A percentile compares a stretch with the other conserved stretches of the same genome.
phyloP scores from a whole-genome alignment of 208 protist genomes.

The Crithidia sp. region DNA sequence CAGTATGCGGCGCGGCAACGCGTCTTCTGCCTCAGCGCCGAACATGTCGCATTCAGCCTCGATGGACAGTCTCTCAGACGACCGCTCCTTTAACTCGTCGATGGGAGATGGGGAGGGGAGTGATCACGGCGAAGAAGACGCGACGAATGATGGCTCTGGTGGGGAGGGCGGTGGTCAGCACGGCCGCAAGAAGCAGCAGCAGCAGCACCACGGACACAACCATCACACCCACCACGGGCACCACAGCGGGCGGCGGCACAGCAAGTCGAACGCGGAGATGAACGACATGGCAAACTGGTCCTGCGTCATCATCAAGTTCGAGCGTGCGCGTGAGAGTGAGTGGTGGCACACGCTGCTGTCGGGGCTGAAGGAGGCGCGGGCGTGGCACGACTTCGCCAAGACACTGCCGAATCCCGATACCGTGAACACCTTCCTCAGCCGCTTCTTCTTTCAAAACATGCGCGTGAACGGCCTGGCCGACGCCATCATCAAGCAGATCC shows the following conservation, averaged over 20 bases:
- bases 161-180: background rate
- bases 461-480: slow-evolving; percentile 50
- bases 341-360: slow-evolving; percentile 67
- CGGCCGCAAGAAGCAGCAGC: background rate
- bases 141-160: background rate
- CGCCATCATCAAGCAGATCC: slow-evolving; percentile 53
- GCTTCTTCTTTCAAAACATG: slow-evolving; percentile 86
- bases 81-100: slow-evolving; percentile 1
- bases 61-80: slow-evolving; percentile 4
- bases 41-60: background rate
- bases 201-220: background rate
- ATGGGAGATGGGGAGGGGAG: slow-evolving; percentile 1
- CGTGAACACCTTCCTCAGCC: slow-evolving; percentile 73
- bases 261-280: background rate
- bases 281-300: slow-evolving; percentile 43
- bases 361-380: slow-evolving; percentile 51
- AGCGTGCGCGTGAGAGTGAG: slow-evolving; percentile 63
- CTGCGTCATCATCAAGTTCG: slow-evolving; percentile 65
- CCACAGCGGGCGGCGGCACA: background rate
- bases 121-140: background rate
- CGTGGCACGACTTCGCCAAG: slow-evolving; percentile 68
- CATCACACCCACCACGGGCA: background rate
- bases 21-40: background rate
- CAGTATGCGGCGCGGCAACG: slow-evolving; percentile 1
- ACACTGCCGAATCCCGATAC: slow-evolving; percentile 67